Conservation (phyloP, 352 stramenopile genomes). For the Phytophthora sansomeana region DNA sequence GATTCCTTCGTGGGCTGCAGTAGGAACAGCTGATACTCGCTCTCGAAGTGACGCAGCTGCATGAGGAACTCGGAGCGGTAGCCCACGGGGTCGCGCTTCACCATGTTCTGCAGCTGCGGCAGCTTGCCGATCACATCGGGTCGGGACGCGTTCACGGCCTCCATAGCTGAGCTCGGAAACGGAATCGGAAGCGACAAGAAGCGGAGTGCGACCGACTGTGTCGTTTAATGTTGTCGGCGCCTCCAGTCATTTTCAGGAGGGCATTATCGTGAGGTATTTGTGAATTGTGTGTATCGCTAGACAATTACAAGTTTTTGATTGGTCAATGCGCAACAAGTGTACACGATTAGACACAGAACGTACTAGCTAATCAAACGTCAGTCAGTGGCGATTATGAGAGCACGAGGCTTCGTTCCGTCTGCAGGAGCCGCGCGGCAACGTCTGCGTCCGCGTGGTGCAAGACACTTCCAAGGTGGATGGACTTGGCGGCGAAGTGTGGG, state of each 20-base stretch:
- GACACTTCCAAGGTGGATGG: constrained; percentile 65
- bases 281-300: background rate
- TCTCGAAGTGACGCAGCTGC: constrained; percentile 96
- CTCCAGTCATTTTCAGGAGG: constrained; percentile 32
- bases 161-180: constrained; percentile 39
- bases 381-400: constrained; percentile 24
- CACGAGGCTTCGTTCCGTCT: constrained; percentile 48
- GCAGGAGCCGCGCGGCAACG: constrained; percentile 8
- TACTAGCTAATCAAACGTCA: background rate
- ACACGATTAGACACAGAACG: background rate
- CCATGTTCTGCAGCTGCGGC: constrained; percentile 98
- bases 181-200: constrained; percentile 2
- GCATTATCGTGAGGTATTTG: background rate
- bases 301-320: background rate
- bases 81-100: constrained; percentile 96
- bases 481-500: constrained; percentile 67
- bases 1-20: constrained; percentile 93
- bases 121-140: constrained; percentile 92
- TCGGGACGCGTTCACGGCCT: constrained; percentile 77
- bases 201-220: background rate
- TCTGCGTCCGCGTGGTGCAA: constrained; percentile 52
- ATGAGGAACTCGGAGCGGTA: constrained; percentile 98
- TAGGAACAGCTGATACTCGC: constrained; percentile 96
- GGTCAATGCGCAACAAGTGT: background rate
- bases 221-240: constrained; percentile 18